Evolutionary conservation across 1,284 basidiomycete genomes (phyloP).

Genomic region (Heterobasidion irregulare): DNA sequence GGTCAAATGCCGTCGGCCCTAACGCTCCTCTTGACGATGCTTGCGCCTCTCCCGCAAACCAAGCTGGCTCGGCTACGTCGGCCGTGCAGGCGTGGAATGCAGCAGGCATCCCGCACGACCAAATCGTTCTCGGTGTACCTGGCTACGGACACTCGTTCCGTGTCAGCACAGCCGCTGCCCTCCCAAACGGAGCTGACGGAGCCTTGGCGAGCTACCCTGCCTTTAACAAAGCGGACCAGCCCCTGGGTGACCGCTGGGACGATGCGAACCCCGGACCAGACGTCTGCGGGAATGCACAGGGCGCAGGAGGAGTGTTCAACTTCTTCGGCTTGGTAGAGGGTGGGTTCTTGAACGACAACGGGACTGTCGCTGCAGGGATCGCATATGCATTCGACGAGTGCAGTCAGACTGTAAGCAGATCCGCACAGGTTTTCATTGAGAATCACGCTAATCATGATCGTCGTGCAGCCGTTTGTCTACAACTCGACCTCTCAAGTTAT

Average conservation of each 20-base stretch:
- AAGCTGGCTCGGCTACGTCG: constrained; percentile 63
- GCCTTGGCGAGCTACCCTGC: constrained; percentile 33
- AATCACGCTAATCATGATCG: too few relatives aligned
- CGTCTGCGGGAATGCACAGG: constrained; percentile 39
- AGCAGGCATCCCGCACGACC: constrained; percentile 64
- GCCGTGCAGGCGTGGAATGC: constrained; percentile 64
- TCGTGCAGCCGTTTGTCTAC: constrained; percentile 50
- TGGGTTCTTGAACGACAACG: constrained; percentile 44
- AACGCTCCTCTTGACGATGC: constrained; percentile 76
- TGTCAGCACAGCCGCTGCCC: constrained; percentile 29
- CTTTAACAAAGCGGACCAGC: constrained; percentile 32
- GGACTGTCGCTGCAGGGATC: constrained; percentile 35
- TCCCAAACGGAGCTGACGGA: constrained; percentile 12
- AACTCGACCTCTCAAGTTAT: constrained; percentile 36
- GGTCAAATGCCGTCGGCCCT: constrained; percentile 47
- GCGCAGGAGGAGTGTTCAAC: constrained; percentile 37
- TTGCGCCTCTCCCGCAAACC: constrained; percentile 50
- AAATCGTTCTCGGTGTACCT: constrained; percentile 75
- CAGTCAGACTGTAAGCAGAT: constrained; percentile 47
- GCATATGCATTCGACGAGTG: constrained; percentile 43
- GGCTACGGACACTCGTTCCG: constrained; percentile 59
- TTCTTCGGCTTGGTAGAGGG: constrained; percentile 46
- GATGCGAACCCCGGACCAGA: constrained; percentile 30
- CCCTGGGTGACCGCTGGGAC: constrained; percentile 47
- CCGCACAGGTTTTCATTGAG: neutral